Base-by-base conservation (phyloP, 495 filamentous ascomycete genomes). In the Penicillium daleae region DNA sequence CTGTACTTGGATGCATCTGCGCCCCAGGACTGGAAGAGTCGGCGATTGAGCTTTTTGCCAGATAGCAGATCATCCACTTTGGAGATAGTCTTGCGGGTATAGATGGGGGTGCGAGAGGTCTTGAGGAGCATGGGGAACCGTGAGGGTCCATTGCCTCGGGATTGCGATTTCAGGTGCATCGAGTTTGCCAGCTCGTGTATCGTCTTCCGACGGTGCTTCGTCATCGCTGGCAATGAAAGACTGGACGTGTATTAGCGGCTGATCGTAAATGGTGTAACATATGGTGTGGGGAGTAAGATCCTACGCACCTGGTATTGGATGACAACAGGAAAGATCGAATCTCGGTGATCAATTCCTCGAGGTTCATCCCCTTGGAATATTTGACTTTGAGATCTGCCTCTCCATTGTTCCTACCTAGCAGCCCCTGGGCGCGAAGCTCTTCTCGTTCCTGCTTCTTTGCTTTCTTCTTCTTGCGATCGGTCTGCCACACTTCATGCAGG, bases 391-490 rank as follows among this genome's bases (percentile, higher is more conserved):
- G 69, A 71, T 93, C 87, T 13, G 85, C 72, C 24, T 89, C 87
- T 39, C 82, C 80, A 17, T 76, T 71, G 29, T 85, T 87, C 64
- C 83, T 86, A 40, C 91, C 90, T 13, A 98, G 82, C 33, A 97
- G 69, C 7, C 96, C 96, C 70, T 92, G 82, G 0, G 85, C 80
- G 29, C 94, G 90, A 26, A 95, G 80, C 57, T 89, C 84, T 72
- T 96, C 89, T 6, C 95, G 88, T 63, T 92, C 86, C 68, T 87
- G 80, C 76, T 97, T 99, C 63, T 84, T 89, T 3, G 75, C 71
- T 55, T 87, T 90, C 77, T 98, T 99, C 75, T 90, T 93, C 52
- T 63, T 65, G n/a, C 92, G 83, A 67, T 98, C 93, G 40, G 85
- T 89, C 62, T 87, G 82, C 89, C 90, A 96, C 7, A 85, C 76